These are phyloP conservation scores for Ophiosphaerella narmari DNA, from an alignment of 2,329 filamentous ascomycete genomes.

Conservation along the genomic window DNA sequence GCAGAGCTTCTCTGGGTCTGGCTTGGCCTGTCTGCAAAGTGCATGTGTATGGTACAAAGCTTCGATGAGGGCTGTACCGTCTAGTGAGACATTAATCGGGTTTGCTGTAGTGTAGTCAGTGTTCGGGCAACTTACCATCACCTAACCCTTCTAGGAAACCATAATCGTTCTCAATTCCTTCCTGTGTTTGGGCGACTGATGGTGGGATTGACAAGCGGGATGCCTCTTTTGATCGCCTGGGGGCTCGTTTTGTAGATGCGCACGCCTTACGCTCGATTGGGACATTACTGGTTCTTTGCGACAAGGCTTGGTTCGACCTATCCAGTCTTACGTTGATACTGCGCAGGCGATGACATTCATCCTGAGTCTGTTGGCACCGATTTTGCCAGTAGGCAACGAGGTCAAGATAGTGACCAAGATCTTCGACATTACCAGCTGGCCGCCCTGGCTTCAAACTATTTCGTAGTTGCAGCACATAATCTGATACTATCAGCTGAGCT, in stretches of 20 bases:
- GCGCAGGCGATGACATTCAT: slow-evolving; percentile 27
- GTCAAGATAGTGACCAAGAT: slow-evolving; percentile 44
- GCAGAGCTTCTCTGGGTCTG: slow-evolving; percentile 27
- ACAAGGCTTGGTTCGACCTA: slow-evolving; percentile 29
- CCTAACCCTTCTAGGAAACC: slow-evolving; percentile 33
- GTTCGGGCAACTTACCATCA: slow-evolving; percentile 16
- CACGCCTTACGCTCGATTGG: slow-evolving; percentile 20
- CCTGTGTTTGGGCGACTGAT: slow-evolving; percentile 17
- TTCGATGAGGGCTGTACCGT: slow-evolving; percentile 27
- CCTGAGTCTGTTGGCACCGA: slow-evolving; percentile 26
- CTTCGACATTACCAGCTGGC: slow-evolving; percentile 22
- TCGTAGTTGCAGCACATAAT: slow-evolving; percentile 42
- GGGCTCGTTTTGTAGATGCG: slow-evolving; percentile 7
- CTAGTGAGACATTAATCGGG: slow-evolving; percentile 17
- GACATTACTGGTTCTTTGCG: slow-evolving; percentile 3
- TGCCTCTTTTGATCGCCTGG: slow-evolving; percentile 21
- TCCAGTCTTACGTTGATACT: slow-evolving; percentile 31
- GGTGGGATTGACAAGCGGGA: slow-evolving; percentile 10
- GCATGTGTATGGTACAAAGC: slow-evolving; percentile 37
- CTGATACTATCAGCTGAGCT: slow-evolving; percentile 18
- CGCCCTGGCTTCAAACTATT: slow-evolving; percentile 36
- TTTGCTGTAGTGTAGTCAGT: not conserved
- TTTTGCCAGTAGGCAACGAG: slow-evolving; percentile 47
- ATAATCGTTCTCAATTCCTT: slow-evolving; percentile 31
- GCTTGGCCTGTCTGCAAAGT: slow-evolving; percentile 23